Evolutionary conservation across 371 early-diverging fungal genomes (phyloP).

Genomic region (Lichtheimia ramosa): DNA sequence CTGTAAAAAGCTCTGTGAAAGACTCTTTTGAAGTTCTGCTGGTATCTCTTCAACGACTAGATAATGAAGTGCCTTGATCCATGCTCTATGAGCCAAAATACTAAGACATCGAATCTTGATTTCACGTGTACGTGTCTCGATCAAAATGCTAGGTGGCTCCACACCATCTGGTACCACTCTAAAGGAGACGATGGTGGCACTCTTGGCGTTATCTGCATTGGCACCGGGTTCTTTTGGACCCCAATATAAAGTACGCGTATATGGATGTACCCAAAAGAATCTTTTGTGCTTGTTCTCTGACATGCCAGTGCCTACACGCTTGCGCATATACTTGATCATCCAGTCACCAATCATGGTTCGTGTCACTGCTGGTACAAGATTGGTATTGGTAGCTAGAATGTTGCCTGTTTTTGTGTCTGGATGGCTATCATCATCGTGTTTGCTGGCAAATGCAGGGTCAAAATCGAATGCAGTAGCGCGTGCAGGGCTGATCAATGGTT

Average conservation of each 20-base stretch:
- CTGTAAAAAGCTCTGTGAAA: too few species aligned
- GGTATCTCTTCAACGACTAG: neutral
- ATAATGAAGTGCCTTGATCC: conserved; percentile 16
- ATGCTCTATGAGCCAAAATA: conserved; percentile 13
- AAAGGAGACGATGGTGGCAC: conserved; percentile 33
- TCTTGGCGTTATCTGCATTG: conserved; percentile 40
- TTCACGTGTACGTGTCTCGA: conserved; percentile 12
- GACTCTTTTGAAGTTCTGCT: too few species aligned
- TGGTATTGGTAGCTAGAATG: conserved; percentile 2
- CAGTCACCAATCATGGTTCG: conserved; percentile 81
- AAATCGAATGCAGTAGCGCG: conserved; percentile 11
- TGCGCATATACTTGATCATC: conserved; percentile 71
- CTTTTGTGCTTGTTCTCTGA: conserved; percentile 66
- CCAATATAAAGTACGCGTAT: conserved; percentile 79
- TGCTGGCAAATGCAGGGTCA: conserved; percentile 12
- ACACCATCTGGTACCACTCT: conserved; percentile 10
- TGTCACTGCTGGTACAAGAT: conserved; percentile 38
- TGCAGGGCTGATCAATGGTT: conserved; percentile 11
- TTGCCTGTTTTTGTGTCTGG: neutral
- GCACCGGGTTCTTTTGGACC: conserved; percentile 65
- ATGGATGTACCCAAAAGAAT: conserved; percentile 85
- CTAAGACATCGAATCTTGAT: conserved; percentile 21
- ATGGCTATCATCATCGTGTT: neutral
- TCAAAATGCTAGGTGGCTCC: conserved; percentile 14
- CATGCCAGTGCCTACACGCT: conserved; percentile 48